Percentiles rank a stretch among this genome's conserved stretches.
phyloP scores from a whole-genome alignment of 2,329 filamentous ascomycete genomes.

The Cladosporium sphaerospermum region DNA sequence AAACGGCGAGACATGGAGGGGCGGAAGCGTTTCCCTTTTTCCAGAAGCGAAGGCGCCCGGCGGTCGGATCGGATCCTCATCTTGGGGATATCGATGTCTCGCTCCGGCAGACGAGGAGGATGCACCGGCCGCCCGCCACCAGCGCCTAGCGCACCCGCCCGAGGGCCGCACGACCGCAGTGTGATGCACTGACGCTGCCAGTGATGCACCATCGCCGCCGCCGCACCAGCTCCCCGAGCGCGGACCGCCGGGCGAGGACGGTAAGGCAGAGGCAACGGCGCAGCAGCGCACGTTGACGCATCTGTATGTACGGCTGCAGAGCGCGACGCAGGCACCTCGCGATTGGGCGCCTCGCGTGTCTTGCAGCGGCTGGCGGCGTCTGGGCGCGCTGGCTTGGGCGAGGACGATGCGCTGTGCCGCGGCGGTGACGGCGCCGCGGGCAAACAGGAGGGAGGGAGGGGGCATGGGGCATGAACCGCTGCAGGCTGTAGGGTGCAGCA shows the following conservation, averaged over 20 bases:
- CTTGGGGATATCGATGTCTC: conserved; percentile 3
- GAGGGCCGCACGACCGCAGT: no score
- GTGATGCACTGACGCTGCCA: no score
- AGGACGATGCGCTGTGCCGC: no score
- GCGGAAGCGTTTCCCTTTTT: conserved; percentile 2
- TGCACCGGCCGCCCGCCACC: neutral
- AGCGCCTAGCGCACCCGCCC: neutral
- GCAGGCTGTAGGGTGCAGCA: neutral
- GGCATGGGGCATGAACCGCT: neutral
- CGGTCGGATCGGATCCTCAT: neutral
- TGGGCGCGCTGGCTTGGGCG: no score
- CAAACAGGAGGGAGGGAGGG: neutral
- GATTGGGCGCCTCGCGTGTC: no score
- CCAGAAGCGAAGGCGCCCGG: conserved; percentile 3
- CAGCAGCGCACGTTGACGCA: conserved; percentile 4
- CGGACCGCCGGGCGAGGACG: no score
- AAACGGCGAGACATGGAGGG: conserved; percentile 1
- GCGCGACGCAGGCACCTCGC: neutral
- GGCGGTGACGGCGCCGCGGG: neutral
- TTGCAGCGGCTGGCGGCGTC: no score
- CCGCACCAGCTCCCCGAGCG: no score
- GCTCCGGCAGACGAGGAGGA: neutral
- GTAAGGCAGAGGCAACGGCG: no score
- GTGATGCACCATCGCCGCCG: no score
- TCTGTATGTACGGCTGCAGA: conserved; percentile 5